Evolutionary conservation across 306 rosid species (phyloP).

Genomic region (Ammopiptanthus mongolicus): DNA sequence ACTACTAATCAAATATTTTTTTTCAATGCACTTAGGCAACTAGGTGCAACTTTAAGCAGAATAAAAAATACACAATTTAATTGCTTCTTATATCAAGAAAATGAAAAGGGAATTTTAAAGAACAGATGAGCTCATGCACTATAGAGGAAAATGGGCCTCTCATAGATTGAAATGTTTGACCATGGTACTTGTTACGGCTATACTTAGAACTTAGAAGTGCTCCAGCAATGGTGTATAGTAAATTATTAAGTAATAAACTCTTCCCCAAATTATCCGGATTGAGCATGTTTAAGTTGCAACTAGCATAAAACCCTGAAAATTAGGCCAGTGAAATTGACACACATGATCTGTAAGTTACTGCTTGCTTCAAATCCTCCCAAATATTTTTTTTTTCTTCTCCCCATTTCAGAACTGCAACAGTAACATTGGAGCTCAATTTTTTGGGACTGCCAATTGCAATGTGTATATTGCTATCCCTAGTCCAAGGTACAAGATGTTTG

Average conservation of each 20-base stretch:
- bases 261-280: background rate
- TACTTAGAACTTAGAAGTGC: background rate
- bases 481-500: background rate
- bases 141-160: background rate
- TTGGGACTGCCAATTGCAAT: too few relatives aligned
- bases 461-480: background rate
- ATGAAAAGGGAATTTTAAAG: background rate
- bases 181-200: background rate
- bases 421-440: too few relatives aligned
- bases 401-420: background rate
- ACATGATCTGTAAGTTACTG: too few relatives aligned
- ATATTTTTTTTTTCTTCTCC: too few relatives aligned
- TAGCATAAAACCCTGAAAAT: too few relatives aligned
- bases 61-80: background rate
- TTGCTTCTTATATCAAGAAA: background rate
- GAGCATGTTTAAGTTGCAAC: too few relatives aligned
- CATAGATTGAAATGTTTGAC: background rate
- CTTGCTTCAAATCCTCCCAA: too few relatives aligned
- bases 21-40: background rate
- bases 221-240: background rate
- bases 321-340: too few relatives aligned
- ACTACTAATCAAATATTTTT: background rate
- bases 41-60: background rate
- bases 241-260: too few relatives aligned
- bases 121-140: background rate